A percentile compares a stretch with the other conserved stretches of the same genome.
Evolutionary conservation across 768 basidiomycete species (phyloP).

Genomic region (Mycena albidolilacea): DNA sequence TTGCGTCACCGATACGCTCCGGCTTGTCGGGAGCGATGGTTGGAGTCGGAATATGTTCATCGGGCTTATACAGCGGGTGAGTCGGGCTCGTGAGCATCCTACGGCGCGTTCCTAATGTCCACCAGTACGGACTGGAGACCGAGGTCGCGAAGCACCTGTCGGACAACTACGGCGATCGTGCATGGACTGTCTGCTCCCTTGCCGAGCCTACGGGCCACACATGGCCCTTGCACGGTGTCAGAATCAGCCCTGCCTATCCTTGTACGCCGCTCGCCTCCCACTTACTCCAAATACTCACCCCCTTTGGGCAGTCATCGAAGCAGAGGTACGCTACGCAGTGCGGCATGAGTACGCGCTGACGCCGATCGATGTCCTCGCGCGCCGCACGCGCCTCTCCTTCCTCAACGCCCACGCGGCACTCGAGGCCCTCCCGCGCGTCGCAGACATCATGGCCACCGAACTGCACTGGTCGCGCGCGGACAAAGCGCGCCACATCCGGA

Average conservation of each 20-base stretch:
- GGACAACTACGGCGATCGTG: slow-evolving; percentile 96
- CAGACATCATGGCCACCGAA: slow-evolving; percentile 93
- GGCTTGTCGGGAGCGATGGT: slow-evolving; percentile 92
- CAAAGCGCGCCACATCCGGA: slow-evolving; percentile 70
- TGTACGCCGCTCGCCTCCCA: slow-evolving; percentile 60
- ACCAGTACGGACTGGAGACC: slow-evolving; percentile 88
- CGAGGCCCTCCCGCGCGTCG: slow-evolving; percentile 86
- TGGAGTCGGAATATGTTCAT: slow-evolving; percentile 99
- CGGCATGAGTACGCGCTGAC: slow-evolving; percentile 93
- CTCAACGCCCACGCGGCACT: slow-evolving; percentile 91
- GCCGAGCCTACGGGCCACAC: slow-evolving; percentile 81
- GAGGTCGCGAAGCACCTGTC: slow-evolving; percentile 95
- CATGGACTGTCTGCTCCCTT: slow-evolving; percentile 93
- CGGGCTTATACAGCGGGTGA: slow-evolving; percentile 89
- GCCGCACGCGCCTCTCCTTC: slow-evolving; percentile 93
- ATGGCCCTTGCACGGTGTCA: slow-evolving; percentile 91
- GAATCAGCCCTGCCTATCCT: slow-evolving; percentile 80
- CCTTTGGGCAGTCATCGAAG: slow-evolving; percentile 79
- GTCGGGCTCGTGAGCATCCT: slow-evolving; percentile 44
- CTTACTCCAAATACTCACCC: neutral
- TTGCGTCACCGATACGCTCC: slow-evolving; percentile 85
- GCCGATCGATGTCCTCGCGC: slow-evolving; percentile 93
- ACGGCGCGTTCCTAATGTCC: slow-evolving; percentile 7
- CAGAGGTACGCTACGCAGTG: slow-evolving; percentile 91
- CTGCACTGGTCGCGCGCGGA: slow-evolving; percentile 80